Conservation (phyloP, 208 protist genomes). For the Trypanosoma grayi region DNA sequence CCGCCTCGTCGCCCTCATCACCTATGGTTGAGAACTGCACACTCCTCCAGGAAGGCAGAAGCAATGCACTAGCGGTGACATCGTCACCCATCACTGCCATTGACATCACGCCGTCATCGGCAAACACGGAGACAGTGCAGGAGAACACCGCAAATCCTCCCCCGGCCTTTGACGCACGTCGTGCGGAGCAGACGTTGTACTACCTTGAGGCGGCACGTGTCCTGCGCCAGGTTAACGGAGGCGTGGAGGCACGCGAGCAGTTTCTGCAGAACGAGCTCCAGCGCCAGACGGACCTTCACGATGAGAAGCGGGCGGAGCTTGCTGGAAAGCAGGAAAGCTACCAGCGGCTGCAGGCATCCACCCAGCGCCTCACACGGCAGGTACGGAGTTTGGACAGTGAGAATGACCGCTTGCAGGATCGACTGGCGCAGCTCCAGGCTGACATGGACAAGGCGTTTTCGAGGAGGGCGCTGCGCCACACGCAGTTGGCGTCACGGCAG, state of each 20-base stretch:
- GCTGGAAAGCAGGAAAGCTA: slow-evolving; percentile 7
- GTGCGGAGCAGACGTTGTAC: slow-evolving; percentile 5
- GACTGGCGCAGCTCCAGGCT: not conserved
- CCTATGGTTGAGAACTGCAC: not conserved
- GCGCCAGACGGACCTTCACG: not conserved
- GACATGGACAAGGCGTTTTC: slow-evolving; percentile 2
- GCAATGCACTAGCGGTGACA: too few species aligned
- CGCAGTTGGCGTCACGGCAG: not conserved
- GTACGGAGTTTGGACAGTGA: slow-evolving; percentile 21
- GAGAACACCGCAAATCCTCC: not conserved
- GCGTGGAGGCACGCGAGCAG: slow-evolving; percentile 3
- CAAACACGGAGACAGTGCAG: not conserved
- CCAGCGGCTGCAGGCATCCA: slow-evolving; percentile 3
- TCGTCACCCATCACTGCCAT: not conserved
- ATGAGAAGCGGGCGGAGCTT: slow-evolving; percentile 10
- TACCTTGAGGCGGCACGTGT: slow-evolving; percentile 12
- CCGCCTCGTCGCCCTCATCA: slow-evolving; percentile 1
- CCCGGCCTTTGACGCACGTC: not conserved
- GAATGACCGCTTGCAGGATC: slow-evolving; percentile 21
- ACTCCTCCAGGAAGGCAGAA: too few species aligned
- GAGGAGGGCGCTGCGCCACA: not conserved
- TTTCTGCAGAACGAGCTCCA: slow-evolving; percentile 13
- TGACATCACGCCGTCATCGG: not conserved
- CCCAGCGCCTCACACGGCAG: slow-evolving; percentile 13
- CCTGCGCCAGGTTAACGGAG: slow-evolving; percentile 6